Conservation (phyloP, 1,284 basidiomycete species). For the Cronartium ribicola region DNA sequence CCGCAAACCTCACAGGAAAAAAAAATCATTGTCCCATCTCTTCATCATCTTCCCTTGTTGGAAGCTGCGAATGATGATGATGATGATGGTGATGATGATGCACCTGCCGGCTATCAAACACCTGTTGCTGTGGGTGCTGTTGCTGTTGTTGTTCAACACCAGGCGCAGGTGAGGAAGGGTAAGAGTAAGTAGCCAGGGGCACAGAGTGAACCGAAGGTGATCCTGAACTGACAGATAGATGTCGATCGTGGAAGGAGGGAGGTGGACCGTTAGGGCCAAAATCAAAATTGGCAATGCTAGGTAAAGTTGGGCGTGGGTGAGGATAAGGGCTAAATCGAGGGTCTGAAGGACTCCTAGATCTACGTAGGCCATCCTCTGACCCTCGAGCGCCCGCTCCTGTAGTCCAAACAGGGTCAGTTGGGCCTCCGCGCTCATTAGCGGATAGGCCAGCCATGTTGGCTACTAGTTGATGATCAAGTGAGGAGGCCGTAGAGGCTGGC, state of each 20-base stretch:
- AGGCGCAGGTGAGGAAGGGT: slow-evolving; percentile 9
- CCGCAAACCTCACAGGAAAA: too few relatives aligned
- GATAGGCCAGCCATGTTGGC: slow-evolving; percentile 36
- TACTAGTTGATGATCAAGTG: slow-evolving; percentile 40
- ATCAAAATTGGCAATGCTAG: slow-evolving; percentile 41
- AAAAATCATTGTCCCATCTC: neutral
- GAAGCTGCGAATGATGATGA: neutral
- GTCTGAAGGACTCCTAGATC: slow-evolving; percentile 34
- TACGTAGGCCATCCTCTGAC: slow-evolving; percentile 26
- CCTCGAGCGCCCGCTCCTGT: slow-evolving; percentile 7
- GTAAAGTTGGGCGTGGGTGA: slow-evolving; percentile 18
- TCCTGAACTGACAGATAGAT: slow-evolving; percentile 40
- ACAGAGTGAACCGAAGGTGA: slow-evolving; percentile 29
- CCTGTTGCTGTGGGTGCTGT: slow-evolving; percentile 19
- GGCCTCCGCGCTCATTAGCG: slow-evolving; percentile 14
- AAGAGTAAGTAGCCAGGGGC: slow-evolving; percentile 16
- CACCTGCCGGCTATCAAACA: neutral
- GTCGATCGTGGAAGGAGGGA: slow-evolving; percentile 23
- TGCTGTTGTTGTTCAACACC: neutral
- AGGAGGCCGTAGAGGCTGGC: slow-evolving; percentile 36
- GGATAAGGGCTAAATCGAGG: slow-evolving; percentile 40
- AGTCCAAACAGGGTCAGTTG: neutral
- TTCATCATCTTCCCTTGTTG: neutral
- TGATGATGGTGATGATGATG: slow-evolving; percentile 3
- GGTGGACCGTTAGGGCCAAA: slow-evolving; percentile 30